Base-by-base conservation (phyloP, 1,284 basidiomycete genomes). In the Albatrellus sp. region DNA sequence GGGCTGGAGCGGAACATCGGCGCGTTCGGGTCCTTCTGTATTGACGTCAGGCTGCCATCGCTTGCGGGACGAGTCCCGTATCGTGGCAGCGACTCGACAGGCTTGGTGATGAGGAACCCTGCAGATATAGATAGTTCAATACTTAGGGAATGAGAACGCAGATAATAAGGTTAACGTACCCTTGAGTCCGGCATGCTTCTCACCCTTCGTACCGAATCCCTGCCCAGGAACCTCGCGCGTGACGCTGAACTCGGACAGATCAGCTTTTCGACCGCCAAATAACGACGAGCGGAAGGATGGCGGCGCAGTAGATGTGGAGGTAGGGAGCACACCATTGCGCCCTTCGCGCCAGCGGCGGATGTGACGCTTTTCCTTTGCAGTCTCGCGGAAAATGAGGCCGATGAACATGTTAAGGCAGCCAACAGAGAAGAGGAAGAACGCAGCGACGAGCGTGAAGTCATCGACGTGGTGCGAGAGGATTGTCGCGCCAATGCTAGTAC, bases 381-480 rank as follows among this genome's bases (percentile, higher is more conserved):
- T 48, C 11, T 52, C 51, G 43, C 57, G 55, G 55, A 58, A 59
- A 46, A 56, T 45, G 40, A 61, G 54, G n/a, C 60, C 70, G 11
- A 63, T 57, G 24, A 70, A 46, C 20, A 72, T 61, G 56, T 75
- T 73, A 48, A 72, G 50, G 48, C 66, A 64, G 1, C 70, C 72
- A 33, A 73, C 50, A 40, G 40, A 37, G 34, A 46, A 46, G 10
- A 46, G 40, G 32, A 46, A 17, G 40, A 46, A 79, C 11, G 80
- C 85, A 1, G 87, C 72, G 53, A 90, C 86, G 56, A 91, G 84
- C 17, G 88, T 80, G 65, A 93, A 91, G 53, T 78, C 78, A 54
- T 84, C 77, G 49, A 87, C 82, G 62, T 81, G 83, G 60, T 90
- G 87, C 11, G 85, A 87, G 45, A 92, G 78, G 46, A 92, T 77